Base-by-base conservation (phyloP, 2,329 filamentous ascomycete genomes). In the Penicillium rolfsii region DNA sequence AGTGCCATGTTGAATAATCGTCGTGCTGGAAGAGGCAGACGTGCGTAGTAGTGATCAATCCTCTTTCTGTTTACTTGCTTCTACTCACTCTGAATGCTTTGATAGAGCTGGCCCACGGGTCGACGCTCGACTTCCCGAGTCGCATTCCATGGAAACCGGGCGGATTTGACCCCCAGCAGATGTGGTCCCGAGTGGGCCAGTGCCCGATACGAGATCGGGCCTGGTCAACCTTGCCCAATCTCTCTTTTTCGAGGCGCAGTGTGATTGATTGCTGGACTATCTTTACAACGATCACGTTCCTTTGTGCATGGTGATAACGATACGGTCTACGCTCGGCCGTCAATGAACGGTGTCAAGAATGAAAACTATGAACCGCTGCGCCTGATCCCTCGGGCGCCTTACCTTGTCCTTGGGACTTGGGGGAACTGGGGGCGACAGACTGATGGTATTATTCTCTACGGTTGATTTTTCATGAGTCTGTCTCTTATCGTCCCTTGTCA, bases 131-230 rank as follows among this genome's bases (percentile, higher is more conserved):
- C 38, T 46, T 46, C 26, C 53, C 53, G 38, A 11, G 28, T 16
- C 16, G 16, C 41, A 9, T 43, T 48, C 53, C 53, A 56, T 56
- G 53, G 53, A 38, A 56, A 56, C 30, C 8, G 40, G 30, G 30
- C 28, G 16, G 41, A 46, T 4, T 7, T 50, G 45, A n/a, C 19
- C 3, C 22, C 12, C 11, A 22, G 36, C 24, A 26, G 38, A 22
- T 53, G 30, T 40, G 50, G 50, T 12, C 6, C 30, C n/a, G 40
- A 22, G 40, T 56, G 52, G 52, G 52, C 52, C 52, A 43, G 24
- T 14, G 52, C 52, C 52, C 53, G 43, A 55, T 55, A 55, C 36
- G 36, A 33, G 50, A 14, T 12, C 52, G 4, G 16, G 22, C 52
- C 11, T 22, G 19, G 30, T 48, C 45, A 30, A 48, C 50, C 33